Percentiles rank a stretch among this genome's conserved stretches.
Evolutionary conservation across 441 rosid genomes (phyloP).

Genomic region (Breynia disticha): DNA sequence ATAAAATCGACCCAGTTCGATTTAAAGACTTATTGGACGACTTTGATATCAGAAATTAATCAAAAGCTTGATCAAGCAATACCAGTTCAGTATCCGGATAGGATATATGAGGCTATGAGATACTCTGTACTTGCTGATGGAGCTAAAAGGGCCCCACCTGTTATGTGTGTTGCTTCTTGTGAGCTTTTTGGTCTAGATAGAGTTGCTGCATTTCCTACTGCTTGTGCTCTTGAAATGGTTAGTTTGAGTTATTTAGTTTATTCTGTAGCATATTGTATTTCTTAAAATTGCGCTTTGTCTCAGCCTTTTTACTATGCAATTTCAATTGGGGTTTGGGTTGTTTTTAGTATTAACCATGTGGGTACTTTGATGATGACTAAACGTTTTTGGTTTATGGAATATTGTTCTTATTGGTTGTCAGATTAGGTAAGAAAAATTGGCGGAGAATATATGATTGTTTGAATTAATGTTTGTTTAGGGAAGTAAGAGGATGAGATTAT

Average conservation of each 20-base stretch:
- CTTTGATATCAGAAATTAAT: constrained; percentile 51
- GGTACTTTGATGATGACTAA: no score
- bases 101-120: constrained; percentile 85
- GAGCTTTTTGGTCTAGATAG: constrained; percentile 80
- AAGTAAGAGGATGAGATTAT: no score
- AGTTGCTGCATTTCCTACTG: constrained; percentile 81
- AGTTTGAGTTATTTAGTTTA: background rate
- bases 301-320: no score
- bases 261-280: no score
- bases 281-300: no score
- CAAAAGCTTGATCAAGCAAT: constrained; percentile 72
- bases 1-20: constrained; percentile 43
- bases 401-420: no score
- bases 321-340: background rate
- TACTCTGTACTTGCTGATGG: constrained; percentile 78
- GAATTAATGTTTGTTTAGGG: no score
- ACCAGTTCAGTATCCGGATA: constrained; percentile 49
- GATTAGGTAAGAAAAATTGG: no score
- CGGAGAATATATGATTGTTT: no score
- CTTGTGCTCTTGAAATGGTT: constrained; percentile 97
- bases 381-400: no score
- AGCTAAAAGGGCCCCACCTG: constrained; percentile 85
- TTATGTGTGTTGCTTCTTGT: constrained; percentile 84
- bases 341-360: background rate
- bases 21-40: constrained; percentile 67